Conservation (phyloP, 768 basidiomycete species). For the Chalciporus sphaerocephalus region DNA sequence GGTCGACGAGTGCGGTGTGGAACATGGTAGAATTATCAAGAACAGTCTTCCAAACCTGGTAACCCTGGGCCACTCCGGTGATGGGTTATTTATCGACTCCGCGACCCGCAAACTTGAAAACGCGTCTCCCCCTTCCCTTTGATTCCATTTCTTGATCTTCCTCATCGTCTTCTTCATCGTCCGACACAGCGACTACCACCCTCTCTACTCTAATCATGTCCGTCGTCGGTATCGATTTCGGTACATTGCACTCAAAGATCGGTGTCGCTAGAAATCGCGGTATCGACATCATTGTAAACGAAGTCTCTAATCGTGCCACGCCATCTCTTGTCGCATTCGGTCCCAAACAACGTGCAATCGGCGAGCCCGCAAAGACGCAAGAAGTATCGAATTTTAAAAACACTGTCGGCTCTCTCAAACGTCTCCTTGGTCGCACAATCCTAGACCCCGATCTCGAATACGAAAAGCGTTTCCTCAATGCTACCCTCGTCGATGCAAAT, state of each 20-base stretch:
- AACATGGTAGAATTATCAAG: constrained; percentile 26
- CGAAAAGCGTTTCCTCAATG: constrained; percentile 91
- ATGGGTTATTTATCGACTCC: constrained; percentile 7
- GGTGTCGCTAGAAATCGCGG: constrained; percentile 94
- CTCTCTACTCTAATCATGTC: constrained; percentile 67
- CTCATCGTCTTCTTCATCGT: neutral
- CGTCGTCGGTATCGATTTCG: constrained; percentile 94
- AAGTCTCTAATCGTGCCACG: constrained; percentile 94
- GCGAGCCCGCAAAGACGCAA: constrained; percentile 94
- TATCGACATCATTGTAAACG: constrained; percentile 98
- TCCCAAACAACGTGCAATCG: constrained; percentile 83
- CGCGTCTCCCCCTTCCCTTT: constrained; percentile 1
- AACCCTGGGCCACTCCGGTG: constrained; percentile 18
- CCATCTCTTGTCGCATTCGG: constrained; percentile 96
- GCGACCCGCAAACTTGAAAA: constrained; percentile 6
- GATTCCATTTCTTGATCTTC: neutral
- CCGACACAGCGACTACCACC: neutral
- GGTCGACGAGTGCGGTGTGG: constrained; percentile 9
- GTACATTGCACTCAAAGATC: constrained; percentile 90
- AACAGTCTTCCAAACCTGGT: constrained; percentile 23
- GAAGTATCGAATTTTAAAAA: constrained; percentile 98
- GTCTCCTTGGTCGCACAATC: constrained; percentile 79
- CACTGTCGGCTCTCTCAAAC: constrained; percentile 90
- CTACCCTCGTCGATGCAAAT: constrained; percentile 76
- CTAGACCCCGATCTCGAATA: constrained; percentile 76